Evolutionary conservation across 768 basidiomycete genomes (phyloP), one percentile per base, ranked within the genome.

Genomic region (Nidula microcarpa): DNA sequence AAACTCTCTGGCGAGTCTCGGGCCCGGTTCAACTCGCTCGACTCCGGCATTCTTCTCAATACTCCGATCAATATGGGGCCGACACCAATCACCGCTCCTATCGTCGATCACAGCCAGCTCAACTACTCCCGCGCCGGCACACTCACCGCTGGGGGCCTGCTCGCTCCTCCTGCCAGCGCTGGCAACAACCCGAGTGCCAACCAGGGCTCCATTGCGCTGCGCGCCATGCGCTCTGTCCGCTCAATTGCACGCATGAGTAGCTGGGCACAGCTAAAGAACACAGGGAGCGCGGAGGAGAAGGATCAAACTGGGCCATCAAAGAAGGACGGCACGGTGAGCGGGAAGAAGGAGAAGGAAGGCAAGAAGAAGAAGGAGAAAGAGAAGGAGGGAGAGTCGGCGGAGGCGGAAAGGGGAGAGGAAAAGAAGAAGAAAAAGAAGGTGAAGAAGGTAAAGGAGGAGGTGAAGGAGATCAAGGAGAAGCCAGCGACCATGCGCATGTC

Each of bases 151-250:
- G 57, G 61, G 8, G 54, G 4, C 50, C 54, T 44, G 37, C 67
- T 17, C 46, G 47, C 37, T 64, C 62, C 23, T 23, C 43, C 11
- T 33, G 44, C 43, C 7, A 10, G 23, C 8, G 43, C 10, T 16
- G 41, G 10, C 45, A 33, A 17, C 18, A 36, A 48, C 17, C 50
- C 59, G n/a, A 55, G 55, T 36, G 34, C 59, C n/a, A 59, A 60
- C 49, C 78, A 79, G 32, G 81, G 78, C 33, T 89, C 87, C 0
- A 87, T 92, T 43, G 90, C 90, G 0, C 53, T 91, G 32, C 80
- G 90, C 5, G 90, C 90, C 4, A 91, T 92, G 73, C 76, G 86
- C 43, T 86, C 85, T 11, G 84, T 93, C 58, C 76, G 85, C 30
- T 85, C 84, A 2, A 66, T 91, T 41, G 89, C 90, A 3, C 72